These are phyloP conservation scores for Anthoceros angustus DNA, from an alignment of 225 moss, liverwort and hornwort species.

Conservation along the genomic window DNA sequence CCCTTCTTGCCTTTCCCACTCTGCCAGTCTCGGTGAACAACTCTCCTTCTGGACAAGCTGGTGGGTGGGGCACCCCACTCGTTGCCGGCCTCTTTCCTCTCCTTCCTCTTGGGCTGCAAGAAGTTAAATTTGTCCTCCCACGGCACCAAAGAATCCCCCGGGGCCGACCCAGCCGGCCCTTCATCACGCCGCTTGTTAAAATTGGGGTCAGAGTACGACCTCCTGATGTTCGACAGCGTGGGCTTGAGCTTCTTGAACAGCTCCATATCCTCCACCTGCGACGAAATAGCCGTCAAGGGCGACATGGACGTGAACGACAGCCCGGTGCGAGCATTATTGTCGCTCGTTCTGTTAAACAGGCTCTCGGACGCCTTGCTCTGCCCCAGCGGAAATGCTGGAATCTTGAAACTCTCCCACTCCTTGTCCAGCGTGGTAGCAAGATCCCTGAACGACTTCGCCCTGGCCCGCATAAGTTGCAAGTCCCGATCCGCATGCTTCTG, in stretches of 20 bases:
- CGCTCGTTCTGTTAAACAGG: conserved; percentile 64
- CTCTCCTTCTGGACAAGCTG: conserved; percentile 25
- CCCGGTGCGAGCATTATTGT: conserved; percentile 40
- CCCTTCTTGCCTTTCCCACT: conserved; percentile 36
- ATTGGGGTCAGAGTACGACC: conserved; percentile 76
- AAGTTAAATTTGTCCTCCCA: conserved; percentile 9
- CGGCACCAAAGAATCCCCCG: conserved; percentile 23
- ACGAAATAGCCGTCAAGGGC: conserved; percentile 18
- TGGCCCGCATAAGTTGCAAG: conserved; percentile 63
- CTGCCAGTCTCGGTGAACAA: conserved; percentile 44
- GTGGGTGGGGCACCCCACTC: conserved; percentile 40
- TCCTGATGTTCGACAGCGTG: conserved; percentile 55
- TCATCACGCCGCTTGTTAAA: conserved; percentile 50
- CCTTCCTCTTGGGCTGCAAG: conserved; percentile 18
- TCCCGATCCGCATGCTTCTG: conserved; percentile 92
- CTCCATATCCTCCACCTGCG: conserved; percentile 32
- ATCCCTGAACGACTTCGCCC: conserved; percentile 77
- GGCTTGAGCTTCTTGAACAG: conserved; percentile 83
- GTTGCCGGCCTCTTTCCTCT: conserved; percentile 31
- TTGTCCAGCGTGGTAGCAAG: conserved; percentile 79
- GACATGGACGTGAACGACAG: conserved; percentile 37
- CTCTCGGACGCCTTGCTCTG: conserved; percentile 60
- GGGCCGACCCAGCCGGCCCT: conserved; percentile 36
- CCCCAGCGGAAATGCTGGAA: conserved; percentile 34
- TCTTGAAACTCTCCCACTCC: conserved; percentile 87